A percentile compares a stretch with the other conserved stretches of the same genome.
Conservation (phyloP, 352 stramenopile genomes). For the Phytophthora litchii region DNA sequence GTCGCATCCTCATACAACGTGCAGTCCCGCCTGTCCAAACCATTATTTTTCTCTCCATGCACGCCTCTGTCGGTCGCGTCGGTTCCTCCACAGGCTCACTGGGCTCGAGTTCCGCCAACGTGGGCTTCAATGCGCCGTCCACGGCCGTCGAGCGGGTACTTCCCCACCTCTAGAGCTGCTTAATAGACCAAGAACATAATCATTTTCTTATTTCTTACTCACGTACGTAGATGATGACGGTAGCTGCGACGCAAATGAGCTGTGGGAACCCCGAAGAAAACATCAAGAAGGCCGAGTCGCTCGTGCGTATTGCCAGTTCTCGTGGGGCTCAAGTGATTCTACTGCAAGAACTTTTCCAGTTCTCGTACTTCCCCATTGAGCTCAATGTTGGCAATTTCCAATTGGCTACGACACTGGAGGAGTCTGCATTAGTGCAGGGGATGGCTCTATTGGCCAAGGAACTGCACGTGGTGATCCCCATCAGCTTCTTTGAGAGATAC, state of each 20-base stretch:
- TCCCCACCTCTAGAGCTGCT: constrained; percentile 13
- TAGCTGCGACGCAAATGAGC: constrained; percentile 89
- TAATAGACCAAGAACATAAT: neutral
- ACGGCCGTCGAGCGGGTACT: constrained; percentile 59
- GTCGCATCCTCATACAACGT: constrained; percentile 8
- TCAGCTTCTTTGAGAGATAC: constrained; percentile 92
- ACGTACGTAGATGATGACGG: constrained; percentile 68
- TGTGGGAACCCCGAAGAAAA: constrained; percentile 89
- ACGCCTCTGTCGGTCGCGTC: constrained; percentile 35
- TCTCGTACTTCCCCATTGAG: constrained; percentile 93
- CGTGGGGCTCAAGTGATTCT: constrained; percentile 90
- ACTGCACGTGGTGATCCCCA: constrained; percentile 90
- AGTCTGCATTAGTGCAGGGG: constrained; percentile 83
- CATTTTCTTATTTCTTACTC: constrained; percentile 7
- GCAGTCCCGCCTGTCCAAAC: constrained; percentile 14
- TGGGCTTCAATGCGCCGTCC: constrained; percentile 47
- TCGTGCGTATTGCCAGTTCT: constrained; percentile 89
- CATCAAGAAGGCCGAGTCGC: constrained; percentile 90
- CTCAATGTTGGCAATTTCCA: constrained; percentile 89
- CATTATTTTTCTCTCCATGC: constrained; percentile 27
- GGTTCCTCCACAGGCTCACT: constrained; percentile 41
- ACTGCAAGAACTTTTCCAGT: constrained; percentile 92
- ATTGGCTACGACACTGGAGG: constrained; percentile 82
- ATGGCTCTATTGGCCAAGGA: constrained; percentile 92
- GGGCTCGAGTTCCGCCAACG: constrained; percentile 35